Evolutionary conservation across 2,329 filamentous ascomycete species (phyloP), one percentile per base, ranked within the genome.

Genomic region (Neofusicoccum kwambonambiense): DNA sequence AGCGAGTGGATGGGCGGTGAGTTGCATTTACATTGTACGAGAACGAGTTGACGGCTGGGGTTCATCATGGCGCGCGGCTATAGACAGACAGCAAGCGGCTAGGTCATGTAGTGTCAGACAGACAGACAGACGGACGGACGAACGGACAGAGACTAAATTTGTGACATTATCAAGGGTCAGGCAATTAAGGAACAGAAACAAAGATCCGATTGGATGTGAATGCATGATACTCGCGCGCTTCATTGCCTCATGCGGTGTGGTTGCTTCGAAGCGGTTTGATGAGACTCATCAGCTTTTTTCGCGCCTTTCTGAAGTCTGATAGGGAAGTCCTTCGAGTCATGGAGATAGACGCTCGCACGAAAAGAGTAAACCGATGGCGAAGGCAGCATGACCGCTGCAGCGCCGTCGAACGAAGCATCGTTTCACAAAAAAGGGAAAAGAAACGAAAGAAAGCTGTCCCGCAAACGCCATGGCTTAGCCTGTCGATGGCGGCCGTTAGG

Each of bases 21-120:
- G 56, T 60, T 27, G 56, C 56, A 60, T 60, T 60, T 47, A 60
- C 54, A 60, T 22, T 47, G 56, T 60, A 47, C 42, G 31, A 47
- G 41, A 11, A 4, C 11, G 27, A 31, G 27, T 31, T 31, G 27
- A 7, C 27, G 27, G 27, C 27, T 31, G 5, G 27, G 27, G 6
- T 31, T 31, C 22, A 17, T 57, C 52, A 57, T 44, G 22, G 54
- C 41, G 41, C 41, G 54, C 54, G 39, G 54, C 39, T 57, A n/a
- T 57, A 27, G 27, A 7, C 27, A 41, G n/a, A 41, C 27, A 51
- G 13, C 22, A 41, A 7, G 27, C 27, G 27, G 4, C 27, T 31
- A 31, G 4, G 27, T 31, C 27, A 31, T 31, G 27, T 31, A 31
- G 37, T 9, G 6, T 11, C 37, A 39, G 37, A 39, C 37, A 15